A percentile compares a stretch with the other conserved stretches of the same genome.
Conservation (phyloP, 345 rosid species). For the Gossypium longicalyx region DNA sequence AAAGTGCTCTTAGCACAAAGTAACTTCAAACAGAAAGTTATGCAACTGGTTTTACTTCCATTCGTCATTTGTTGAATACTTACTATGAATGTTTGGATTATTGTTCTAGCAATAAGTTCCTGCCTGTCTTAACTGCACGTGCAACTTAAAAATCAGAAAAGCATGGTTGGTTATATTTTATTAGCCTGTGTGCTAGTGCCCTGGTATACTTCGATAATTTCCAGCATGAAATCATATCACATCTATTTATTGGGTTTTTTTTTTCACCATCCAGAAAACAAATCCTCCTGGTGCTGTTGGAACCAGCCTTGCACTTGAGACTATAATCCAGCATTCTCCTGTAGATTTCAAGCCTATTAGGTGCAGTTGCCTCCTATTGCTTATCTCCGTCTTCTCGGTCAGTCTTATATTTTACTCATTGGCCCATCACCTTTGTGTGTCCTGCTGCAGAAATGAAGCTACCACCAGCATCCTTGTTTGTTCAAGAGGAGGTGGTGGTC, state of each 20-base stretch:
- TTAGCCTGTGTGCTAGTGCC: not conserved
- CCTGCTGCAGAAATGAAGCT: conserved; percentile 54
- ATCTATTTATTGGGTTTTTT: not conserved
- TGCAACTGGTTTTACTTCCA: not conserved
- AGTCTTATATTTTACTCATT: conserved; percentile 7
- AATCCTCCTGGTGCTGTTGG: conserved; percentile 92
- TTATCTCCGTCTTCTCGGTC: not conserved
- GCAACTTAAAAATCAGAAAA: not conserved
- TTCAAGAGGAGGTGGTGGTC: conserved; percentile 97
- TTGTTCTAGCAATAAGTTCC: not conserved
- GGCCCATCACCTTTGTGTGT: conserved; percentile 8
- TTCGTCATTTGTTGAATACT: not conserved
- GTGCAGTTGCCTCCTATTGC: conserved; percentile 30
- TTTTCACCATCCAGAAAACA: conserved; percentile 48
- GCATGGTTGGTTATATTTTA: not conserved
- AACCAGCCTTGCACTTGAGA: conserved; percentile 79
- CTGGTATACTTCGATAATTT: not conserved
- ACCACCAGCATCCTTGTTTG: conserved; percentile 70
- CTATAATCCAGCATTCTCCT: conserved; percentile 63
- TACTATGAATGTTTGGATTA: not conserved
- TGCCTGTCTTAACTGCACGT: not conserved
- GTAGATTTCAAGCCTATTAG: conserved; percentile 61
- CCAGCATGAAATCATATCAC: not conserved
- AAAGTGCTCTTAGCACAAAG: not conserved
- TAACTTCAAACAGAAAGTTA: not conserved